Percentiles rank a stretch among this genome's conserved stretches.
Evolutionary conservation across 148 eudicot species (phyloP).

Genomic region (Cornus kousa): DNA sequence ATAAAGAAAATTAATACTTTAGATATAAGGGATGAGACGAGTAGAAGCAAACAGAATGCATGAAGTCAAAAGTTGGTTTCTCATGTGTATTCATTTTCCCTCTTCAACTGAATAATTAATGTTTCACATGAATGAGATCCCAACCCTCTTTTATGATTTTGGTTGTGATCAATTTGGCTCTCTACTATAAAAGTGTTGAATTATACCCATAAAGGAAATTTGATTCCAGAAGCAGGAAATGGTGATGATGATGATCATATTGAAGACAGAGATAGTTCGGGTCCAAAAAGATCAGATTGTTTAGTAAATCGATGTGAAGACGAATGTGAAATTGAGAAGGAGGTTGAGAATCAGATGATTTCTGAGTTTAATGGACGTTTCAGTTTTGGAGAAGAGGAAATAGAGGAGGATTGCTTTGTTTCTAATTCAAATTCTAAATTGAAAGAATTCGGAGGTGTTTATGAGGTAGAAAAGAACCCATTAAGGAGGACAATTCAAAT

Average conservation of each 20-base stretch:
- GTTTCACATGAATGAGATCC: too few species aligned
- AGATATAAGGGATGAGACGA: too few species aligned
- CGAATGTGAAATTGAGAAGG: slow-evolving; percentile 16
- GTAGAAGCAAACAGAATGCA: too few species aligned
- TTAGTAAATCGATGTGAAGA: slow-evolving; percentile 11
- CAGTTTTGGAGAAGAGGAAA: slow-evolving; percentile 16
- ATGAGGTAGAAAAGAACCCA: slow-evolving; percentile 31
- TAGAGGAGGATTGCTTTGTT: slow-evolving; percentile 19
- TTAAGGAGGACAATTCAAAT: slow-evolving; percentile 14
- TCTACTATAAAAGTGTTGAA: slow-evolving; percentile 11
- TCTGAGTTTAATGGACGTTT: slow-evolving; percentile 9
- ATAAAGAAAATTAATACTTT: too few species aligned
- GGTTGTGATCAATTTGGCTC: too few species aligned
- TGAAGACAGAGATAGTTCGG: slow-evolving; percentile 17
- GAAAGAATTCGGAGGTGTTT: slow-evolving; percentile 19
- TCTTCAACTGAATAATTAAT: too few species aligned
- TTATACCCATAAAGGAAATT: slow-evolving; percentile 32
- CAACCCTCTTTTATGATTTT: too few species aligned
- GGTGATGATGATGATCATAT: slow-evolving; percentile 14
- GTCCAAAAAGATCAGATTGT: slow-evolving; percentile 22
- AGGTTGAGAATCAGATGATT: slow-evolving; percentile 16
- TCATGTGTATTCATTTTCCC: too few species aligned
- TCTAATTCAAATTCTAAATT: slow-evolving; percentile 15
- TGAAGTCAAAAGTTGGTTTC: too few species aligned
- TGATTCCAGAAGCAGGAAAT: slow-evolving; percentile 25